Conservation (phyloP, 2,329 filamentous ascomycete species). For the Clarireedia homoeocarpa region DNA sequence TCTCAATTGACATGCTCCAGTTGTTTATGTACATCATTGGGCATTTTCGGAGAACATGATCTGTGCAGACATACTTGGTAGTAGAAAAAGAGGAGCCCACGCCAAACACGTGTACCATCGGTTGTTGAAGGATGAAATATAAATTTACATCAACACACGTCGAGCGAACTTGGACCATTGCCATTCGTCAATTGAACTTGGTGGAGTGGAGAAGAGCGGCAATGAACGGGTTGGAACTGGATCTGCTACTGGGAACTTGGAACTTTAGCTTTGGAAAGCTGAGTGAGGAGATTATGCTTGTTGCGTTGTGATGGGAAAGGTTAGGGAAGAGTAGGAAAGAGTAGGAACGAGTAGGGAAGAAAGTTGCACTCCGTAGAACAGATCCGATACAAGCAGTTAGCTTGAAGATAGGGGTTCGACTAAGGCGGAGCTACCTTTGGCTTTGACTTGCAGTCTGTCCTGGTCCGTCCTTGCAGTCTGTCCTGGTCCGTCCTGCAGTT, state of each 20-base stretch:
- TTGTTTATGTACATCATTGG: slow-evolving; percentile 8
- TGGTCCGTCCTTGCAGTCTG: too few relatives aligned
- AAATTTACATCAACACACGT: not conserved
- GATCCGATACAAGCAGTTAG: not conserved
- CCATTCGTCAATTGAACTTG: not conserved
- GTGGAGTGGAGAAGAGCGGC: slow-evolving; percentile 5
- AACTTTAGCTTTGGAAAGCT: not conserved
- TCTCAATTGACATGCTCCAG: slow-evolving; percentile 6
- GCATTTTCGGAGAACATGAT: not conserved
- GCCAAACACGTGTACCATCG: not conserved
- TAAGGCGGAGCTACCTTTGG: not conserved
- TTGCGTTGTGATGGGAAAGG: not conserved
- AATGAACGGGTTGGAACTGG: not conserved
- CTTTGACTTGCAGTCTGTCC: not conserved
- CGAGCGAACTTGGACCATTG: not conserved
- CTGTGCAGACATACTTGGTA: not conserved
- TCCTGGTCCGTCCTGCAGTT: not conserved
- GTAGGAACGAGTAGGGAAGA: not conserved
- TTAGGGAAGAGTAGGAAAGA: not conserved
- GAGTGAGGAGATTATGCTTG: slow-evolving; percentile 3
- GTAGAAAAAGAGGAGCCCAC: not conserved
- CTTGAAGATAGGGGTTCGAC: not conserved
- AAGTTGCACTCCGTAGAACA: too few relatives aligned
- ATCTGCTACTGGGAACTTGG: not conserved
- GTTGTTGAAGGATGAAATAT: not conserved